A percentile compares a stretch with the other conserved stretches of the same genome.
phyloP scores from a whole-genome alignment of 2,329 filamentous ascomycete genomes.

The Penicillium crustosum region DNA sequence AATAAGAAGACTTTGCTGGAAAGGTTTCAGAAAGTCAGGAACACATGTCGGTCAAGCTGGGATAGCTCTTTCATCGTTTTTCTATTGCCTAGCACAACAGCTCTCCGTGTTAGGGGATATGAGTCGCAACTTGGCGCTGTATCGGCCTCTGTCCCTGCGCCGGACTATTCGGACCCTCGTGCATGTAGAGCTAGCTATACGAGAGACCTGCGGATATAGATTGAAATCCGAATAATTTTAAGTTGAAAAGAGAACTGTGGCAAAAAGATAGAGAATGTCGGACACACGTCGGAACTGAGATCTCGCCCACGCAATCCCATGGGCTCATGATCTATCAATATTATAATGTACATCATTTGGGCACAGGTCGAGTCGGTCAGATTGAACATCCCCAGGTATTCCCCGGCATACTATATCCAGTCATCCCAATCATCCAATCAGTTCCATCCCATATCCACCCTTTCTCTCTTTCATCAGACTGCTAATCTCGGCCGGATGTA shows the following conservation, averaged over 20 bases:
- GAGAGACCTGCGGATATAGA: neutral
- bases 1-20: too few relatives aligned
- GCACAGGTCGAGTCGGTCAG: neutral
- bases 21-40: neutral
- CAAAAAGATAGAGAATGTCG: neutral
- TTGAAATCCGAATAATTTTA: neutral
- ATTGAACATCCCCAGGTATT: neutral
- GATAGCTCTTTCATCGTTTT: neutral
- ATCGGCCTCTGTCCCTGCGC: slow-evolving; percentile 3
- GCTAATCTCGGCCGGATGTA: neutral
- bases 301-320: neutral
- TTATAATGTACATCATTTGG: neutral
- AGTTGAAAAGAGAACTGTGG: neutral
- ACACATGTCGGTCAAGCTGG: neutral
- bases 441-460: neutral
- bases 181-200: neutral
- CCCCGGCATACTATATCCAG: neutral
- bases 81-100: neutral
- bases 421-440: neutral
- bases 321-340: neutral
- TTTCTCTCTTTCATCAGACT: neutral
- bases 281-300: neutral
- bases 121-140: neutral
- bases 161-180: slow-evolving; percentile 5
- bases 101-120: neutral